Conservation (phyloP, 2,329 filamentous ascomycete genomes). For the Pseudocercospora macadamiae region DNA sequence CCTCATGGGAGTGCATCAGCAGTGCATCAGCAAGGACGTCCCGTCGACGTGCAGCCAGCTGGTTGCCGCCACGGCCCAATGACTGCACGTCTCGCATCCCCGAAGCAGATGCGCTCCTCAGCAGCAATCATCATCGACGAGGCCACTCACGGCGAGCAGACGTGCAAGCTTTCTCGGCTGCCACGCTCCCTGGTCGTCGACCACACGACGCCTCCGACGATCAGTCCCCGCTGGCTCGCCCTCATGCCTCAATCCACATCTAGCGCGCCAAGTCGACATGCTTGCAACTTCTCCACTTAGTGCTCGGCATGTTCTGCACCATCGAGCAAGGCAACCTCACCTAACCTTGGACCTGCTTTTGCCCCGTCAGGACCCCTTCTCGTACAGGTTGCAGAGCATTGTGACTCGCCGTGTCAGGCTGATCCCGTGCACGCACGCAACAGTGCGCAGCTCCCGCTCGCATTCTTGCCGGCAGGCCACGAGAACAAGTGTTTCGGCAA, state of each 20-base stretch:
- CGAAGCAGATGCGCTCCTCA: background rate
- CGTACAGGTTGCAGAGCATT: background rate
- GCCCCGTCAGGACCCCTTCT: background rate
- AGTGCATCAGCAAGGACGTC: background rate
- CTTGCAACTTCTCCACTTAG: constrained; percentile 4
- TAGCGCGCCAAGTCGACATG: background rate
- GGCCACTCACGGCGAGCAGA: background rate
- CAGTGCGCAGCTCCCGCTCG: background rate
- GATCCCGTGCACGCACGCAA: background rate
- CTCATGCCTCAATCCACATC: background rate
- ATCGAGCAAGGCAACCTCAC: constrained; percentile 6
- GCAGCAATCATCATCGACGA: background rate
- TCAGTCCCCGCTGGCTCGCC: background rate
- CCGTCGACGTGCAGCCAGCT: background rate
- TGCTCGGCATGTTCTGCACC: constrained; percentile 7
- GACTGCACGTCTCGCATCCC: background rate
- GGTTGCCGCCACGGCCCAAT: constrained; percentile 4
- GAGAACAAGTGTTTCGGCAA: background rate
- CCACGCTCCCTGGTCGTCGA: constrained; percentile 8
- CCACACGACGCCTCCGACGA: constrained; percentile 7
- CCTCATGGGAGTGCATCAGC: background rate
- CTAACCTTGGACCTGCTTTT: background rate
- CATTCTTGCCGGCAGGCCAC: background rate
- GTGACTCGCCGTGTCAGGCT: background rate
- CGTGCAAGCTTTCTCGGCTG: background rate